Percentiles rank a stretch among this genome's conserved stretches.
phyloP scores from a whole-genome alignment of 148 eudicot species.

The Simmondsia chinensis region DNA sequence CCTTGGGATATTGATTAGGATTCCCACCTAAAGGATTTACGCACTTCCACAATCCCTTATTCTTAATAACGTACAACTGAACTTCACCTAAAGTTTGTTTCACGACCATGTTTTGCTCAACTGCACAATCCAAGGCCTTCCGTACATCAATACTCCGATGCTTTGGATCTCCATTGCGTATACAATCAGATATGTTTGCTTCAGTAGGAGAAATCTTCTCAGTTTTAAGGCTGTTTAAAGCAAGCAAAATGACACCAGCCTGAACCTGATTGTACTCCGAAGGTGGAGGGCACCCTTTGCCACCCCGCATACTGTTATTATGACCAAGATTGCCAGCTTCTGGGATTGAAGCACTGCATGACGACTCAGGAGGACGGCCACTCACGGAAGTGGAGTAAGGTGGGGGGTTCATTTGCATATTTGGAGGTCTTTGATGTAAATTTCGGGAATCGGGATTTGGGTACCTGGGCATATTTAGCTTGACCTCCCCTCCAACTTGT shows the following conservation, averaged over 20 bases:
- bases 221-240: constrained; percentile 67
- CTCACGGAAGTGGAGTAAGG: constrained; percentile 19
- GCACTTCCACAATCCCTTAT: constrained; percentile 63
- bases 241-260: constrained; percentile 64
- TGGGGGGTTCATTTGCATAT: constrained; percentile 15
- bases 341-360: constrained; percentile 20
- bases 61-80: constrained; percentile 57
- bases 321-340: constrained; percentile 17
- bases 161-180: constrained; percentile 56
- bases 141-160: constrained; percentile 55
- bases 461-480: constrained; percentile 15
- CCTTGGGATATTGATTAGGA: constrained; percentile 36
- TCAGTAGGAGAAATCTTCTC: constrained; percentile 71
- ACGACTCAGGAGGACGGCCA: constrained; percentile 23
- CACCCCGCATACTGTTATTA: constrained; percentile 27
- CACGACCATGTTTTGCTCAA: constrained; percentile 61
- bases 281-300: constrained; percentile 43
- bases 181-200: constrained; percentile 68
- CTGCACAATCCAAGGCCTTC: constrained; percentile 65
- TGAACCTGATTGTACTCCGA: constrained; percentile 71
- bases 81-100: constrained; percentile 38
- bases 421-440: constrained; percentile 29
- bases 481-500: constrained; percentile 14
- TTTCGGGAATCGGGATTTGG: constrained; percentile 25
- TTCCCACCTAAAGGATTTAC: constrained; percentile 62